Percentiles rank a stretch among this genome's conserved stretches.
phyloP scores from a whole-genome alignment of 208 protist species.

The Leishmania amazonensis region DNA sequence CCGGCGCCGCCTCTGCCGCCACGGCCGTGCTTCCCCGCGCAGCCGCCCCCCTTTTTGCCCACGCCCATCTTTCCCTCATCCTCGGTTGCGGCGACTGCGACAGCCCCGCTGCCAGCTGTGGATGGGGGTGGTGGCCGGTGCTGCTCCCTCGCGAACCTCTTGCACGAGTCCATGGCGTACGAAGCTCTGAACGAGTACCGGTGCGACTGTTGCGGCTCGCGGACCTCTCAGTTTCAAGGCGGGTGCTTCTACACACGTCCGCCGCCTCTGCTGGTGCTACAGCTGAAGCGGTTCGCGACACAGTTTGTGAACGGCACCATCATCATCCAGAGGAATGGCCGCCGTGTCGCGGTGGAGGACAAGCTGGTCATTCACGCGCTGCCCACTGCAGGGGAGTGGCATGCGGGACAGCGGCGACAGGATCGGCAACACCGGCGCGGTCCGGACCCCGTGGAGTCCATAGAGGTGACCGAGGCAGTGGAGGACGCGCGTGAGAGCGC shows the following conservation, averaged over 20 bases:
- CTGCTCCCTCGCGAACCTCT: conserved; percentile 34
- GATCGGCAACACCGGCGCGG: background rate
- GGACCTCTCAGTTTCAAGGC: conserved; percentile 49
- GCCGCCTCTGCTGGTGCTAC: conserved; percentile 61
- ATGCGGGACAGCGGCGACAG: background rate
- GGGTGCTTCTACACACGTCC: conserved; percentile 61
- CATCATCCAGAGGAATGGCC: conserved; percentile 32
- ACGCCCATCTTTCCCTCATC: background rate
- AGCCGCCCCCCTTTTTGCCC: background rate
- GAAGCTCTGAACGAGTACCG: conserved; percentile 56
- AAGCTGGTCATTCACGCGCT: conserved; percentile 28
- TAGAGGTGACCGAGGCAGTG: background rate
- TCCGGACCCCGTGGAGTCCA: background rate
- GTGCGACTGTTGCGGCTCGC: conserved; percentile 63
- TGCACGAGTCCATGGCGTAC: conserved; percentile 54
- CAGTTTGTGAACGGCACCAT: conserved; percentile 38
- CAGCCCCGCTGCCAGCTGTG: background rate
- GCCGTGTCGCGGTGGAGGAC: conserved; percentile 25
- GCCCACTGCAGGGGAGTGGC: conserved; percentile 23
- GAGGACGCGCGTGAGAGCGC: background rate
- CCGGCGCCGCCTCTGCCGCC: background rate
- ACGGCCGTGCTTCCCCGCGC: background rate
- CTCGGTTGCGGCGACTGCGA: background rate
- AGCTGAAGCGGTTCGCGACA: conserved; percentile 78
- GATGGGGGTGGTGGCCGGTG: conserved; percentile 20